Evolutionary conservation across 371 early-diverging fungal genomes (phyloP).

Genomic region (Umbelopsis sp.): DNA sequence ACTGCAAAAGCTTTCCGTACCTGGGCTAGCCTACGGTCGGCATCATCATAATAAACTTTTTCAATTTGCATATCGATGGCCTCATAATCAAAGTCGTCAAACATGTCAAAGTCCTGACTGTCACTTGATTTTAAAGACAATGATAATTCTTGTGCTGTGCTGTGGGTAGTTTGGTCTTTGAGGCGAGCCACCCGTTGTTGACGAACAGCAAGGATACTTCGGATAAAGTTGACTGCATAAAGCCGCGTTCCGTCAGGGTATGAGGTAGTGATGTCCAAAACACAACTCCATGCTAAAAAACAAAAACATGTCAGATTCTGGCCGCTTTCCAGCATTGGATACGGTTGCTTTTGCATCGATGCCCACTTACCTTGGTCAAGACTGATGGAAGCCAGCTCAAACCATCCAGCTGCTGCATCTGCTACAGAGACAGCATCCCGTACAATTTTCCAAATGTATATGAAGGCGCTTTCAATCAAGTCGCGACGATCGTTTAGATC

Average conservation of each 20-base stretch:
- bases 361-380: not conserved
- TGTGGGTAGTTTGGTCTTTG: not conserved
- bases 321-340: too few relatives aligned
- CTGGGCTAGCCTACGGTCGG: not conserved
- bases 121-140: not conserved
- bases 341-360: too few relatives aligned
- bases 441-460: constrained; percentile 8
- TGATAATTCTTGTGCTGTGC: not conserved
- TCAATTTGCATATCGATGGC: constrained; percentile 14
- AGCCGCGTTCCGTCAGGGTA: not conserved
- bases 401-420: constrained; percentile 1
- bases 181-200: not conserved
- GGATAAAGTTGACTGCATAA: constrained; percentile 7
- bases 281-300: not conserved
- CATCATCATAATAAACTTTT: constrained; percentile 5
- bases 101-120: constrained; percentile 17
- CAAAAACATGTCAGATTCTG: too few relatives aligned
- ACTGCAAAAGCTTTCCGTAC: not conserved
- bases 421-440: constrained; percentile 9
- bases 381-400: not conserved
- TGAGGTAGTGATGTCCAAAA: not conserved
- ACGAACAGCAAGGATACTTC: constrained; percentile 8
- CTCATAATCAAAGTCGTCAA: constrained; percentile 15
- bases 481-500: constrained; percentile 8
- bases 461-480: constrained; percentile 5